Evolutionary conservation across 2,329 filamentous ascomycete genomes (phyloP), one percentile per base, ranked within the genome.

Genomic region (Curvularia sp.): DNA sequence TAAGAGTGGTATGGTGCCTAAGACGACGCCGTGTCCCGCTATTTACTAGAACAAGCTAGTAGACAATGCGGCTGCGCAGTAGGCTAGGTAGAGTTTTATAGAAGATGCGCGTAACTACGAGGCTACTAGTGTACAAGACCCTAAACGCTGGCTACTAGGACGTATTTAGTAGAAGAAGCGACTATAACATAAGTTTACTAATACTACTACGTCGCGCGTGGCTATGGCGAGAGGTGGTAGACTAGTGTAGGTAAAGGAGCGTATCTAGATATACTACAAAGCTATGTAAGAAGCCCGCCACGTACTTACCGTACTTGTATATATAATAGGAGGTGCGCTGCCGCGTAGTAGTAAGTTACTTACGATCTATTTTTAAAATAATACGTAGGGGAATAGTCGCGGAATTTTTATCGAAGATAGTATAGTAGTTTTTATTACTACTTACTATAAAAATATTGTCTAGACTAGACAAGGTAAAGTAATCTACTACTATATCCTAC

Each of bases 361-460:
- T 5, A 70, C 59, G 43, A 50, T 70, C 15, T 55, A 44, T 39
- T 56, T 70, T 39, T 61, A 53, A 5, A 71, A 70, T 49, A 65
- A 54, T 6, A 53, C 39, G 8, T 47, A 60, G 43, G 60, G 49
- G 2, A 39, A 35, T 12, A 41, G 51, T 26, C 49, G 57, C 15
- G 56, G 63, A 31, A 41, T 70, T 42, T 70, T 72, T 49, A 56
- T 70, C 38, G 55, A 71, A 55, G 55, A 72, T 39, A 49, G 63
- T 6, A 59, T 62, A 49, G 63, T 71, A 15, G 62, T 57, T 26
- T 65, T 66, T 49, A 61, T 69, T 9, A 69, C 58, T 5, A 22
- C 35, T 15, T 70, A 69, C 57, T 52, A n/a, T n/a, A n/a, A n/a
- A n/a, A n/a, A n/a, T n/a, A n/a, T n/a, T n/a, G n/a, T n/a, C n/a